Evolutionary conservation across 441 rosid species (phyloP).

Genomic region (Corymbia citriodora): DNA sequence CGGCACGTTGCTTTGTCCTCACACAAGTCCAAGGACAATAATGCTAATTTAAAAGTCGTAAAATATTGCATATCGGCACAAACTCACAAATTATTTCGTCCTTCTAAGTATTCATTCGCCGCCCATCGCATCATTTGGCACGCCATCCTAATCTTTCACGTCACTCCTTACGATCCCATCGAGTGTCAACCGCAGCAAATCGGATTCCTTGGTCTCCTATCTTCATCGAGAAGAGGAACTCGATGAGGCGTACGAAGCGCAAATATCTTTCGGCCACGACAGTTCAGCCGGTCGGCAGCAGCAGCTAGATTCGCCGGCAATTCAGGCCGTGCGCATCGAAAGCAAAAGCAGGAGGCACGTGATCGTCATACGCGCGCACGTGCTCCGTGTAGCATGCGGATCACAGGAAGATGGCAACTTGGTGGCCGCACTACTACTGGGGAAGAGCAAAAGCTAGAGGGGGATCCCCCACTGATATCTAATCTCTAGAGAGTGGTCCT

Average conservation of each 20-base stretch:
- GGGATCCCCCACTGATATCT: background rate
- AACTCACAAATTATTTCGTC: background rate
- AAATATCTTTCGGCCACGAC: background rate
- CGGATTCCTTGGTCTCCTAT: rapidly evolving
- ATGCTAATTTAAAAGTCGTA: background rate
- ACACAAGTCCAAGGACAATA: background rate
- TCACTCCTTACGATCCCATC: background rate
- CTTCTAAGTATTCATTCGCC: background rate
- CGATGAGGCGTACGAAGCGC: background rate
- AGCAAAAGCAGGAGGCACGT: background rate
- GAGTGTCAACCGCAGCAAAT: background rate
- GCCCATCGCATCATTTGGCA: background rate
- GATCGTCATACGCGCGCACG: background rate
- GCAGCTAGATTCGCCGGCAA: background rate
- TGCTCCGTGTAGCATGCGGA: background rate
- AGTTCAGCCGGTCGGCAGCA: background rate
- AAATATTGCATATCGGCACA: background rate
- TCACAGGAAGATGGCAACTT: background rate
- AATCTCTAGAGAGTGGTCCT: background rate
- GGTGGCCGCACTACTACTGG: background rate
- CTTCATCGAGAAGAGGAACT: background rate
- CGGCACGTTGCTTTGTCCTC: no score
- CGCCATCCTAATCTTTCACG: background rate
- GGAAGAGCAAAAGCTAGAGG: background rate
- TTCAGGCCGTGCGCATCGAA: background rate